Evolutionary conservation across 441 rosid species (phyloP), one percentile per base, ranked within the genome.

Genomic region (Biscutella laevigata): DNA sequence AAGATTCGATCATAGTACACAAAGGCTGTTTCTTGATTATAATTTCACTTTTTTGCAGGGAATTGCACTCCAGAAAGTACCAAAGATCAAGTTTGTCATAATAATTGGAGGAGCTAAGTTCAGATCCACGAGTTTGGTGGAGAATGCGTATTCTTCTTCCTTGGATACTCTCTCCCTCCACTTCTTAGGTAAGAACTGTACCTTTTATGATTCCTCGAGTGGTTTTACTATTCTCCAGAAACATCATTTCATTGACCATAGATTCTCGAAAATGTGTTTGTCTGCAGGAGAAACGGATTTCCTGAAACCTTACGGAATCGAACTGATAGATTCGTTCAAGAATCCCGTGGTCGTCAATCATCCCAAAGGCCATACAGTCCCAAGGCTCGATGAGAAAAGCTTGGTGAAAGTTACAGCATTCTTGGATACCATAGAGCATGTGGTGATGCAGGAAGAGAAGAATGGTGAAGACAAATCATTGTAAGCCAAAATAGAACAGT

Each of bases 341-440:
- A 75, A 84, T 17, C 86, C 90, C 2, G 71, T 81, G 13, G 68
- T 84, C 3, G 71, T 84, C 49, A 54, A 79, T 52, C 98, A 90
- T 64, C 98, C 94, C 8, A 82, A 84, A 60, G 98, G 98, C 42
- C 98, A 90, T 63, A 90, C 97, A 0, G 69, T 86, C 17, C 97
- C 95, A 0, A 82, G 94, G 37, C 83, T 90, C 26, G 97, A 79
- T 78, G 97, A 79, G 2, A 74, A 72, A 39, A 67, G 82, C 61
- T 54, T 74, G 61, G 64, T 57, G 64, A 70, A 57, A 14, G 60
- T 75, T 64, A 13, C 43, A 5, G 72, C 58, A 22, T 86, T 82
- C 75, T 44, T 84, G 3, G 76, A 75, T 4, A 76, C 56, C 55
- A 74, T 86, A 16, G 71, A 69, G 37, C 51, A 64, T 30, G 22